Conservation (phyloP, 495 filamentous ascomycete species). For the Aspergillus coremiiformis region DNA sequence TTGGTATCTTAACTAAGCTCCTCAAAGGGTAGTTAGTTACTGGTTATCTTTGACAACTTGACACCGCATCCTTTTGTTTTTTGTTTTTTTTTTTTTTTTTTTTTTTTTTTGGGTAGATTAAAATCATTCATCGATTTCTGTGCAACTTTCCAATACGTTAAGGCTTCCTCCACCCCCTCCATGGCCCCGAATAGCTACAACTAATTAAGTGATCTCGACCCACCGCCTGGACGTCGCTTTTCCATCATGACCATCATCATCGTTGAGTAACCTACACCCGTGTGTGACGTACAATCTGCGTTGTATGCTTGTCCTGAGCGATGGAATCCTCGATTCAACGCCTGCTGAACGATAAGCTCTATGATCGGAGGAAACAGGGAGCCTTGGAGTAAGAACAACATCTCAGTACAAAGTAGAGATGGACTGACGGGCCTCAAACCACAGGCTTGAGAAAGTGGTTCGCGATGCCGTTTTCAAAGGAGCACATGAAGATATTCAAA, state of each 20-base stretch:
- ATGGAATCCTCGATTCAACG: constrained; percentile 92
- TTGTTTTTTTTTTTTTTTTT: neutral
- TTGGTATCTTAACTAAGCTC: neutral
- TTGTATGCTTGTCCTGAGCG: constrained; percentile 21
- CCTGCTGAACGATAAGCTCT: constrained; percentile 93
- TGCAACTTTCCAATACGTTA: neutral
- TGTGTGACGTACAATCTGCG: constrained; percentile 12
- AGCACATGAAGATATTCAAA: constrained; percentile 69
- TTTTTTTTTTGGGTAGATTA: neutral
- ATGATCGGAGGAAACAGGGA: constrained; percentile 93
- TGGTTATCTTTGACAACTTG: neutral
- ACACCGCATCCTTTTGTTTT: neutral
- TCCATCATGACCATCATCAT: constrained; percentile 30
- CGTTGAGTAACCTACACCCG: constrained; percentile 17
- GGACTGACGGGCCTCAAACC: constrained; percentile 8
- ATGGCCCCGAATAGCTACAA: constrained; percentile 13
- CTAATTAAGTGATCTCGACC: constrained; percentile 10
- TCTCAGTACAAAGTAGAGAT: too few species aligned
- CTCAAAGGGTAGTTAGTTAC: neutral
- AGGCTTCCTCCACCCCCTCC: neutral
- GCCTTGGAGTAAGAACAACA: constrained; percentile 82
- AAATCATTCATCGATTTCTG: neutral
- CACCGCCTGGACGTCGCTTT: constrained; percentile 9
- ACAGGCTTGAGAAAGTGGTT: constrained; percentile 82
- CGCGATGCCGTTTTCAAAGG: constrained; percentile 71